A percentile compares a stretch with the other conserved stretches of the same genome.
phyloP scores from a whole-genome alignment of 2,329 filamentous ascomycete species.

The Cladosporium oxysporum region DNA sequence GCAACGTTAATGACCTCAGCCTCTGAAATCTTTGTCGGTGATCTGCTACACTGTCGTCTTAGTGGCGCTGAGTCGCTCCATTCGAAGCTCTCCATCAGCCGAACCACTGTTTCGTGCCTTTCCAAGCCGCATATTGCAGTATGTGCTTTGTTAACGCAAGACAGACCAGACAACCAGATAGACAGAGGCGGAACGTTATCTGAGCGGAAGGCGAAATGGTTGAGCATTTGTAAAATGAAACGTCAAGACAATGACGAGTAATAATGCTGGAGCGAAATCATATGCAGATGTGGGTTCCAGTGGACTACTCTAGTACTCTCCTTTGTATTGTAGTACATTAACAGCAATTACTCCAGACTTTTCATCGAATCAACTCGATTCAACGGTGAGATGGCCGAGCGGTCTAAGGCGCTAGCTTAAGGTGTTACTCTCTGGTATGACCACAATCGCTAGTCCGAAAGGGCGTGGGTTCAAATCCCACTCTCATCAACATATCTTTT shows the following conservation, averaged over 20 bases:
- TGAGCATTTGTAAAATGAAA: neutral
- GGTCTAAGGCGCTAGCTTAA: slow-evolving; percentile 36
- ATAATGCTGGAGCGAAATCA: neutral
- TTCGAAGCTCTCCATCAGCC: neutral
- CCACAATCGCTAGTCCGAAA: slow-evolving; percentile 23
- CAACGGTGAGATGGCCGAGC: slow-evolving; percentile 19
- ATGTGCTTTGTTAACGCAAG: neutral
- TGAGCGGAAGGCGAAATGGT: neutral
- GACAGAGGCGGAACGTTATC: neutral
- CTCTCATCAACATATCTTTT: slow-evolving; percentile 29
- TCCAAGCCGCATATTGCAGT: neutral
- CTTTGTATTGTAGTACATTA: too few species aligned
- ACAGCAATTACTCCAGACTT: too few species aligned
- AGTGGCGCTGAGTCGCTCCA: too few species aligned
- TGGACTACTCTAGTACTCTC: too few species aligned
- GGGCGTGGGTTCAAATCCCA: slow-evolving; percentile 36
- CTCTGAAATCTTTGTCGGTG: neutral
- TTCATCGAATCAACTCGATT: slow-evolving; percentile 9
- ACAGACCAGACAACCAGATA: neutral
- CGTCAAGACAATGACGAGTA: neutral
- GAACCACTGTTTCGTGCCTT: neutral
- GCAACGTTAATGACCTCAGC: neutral
- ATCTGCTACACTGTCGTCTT: too few species aligned
- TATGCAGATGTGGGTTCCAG: too few species aligned
- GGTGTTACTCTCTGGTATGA: slow-evolving; percentile 18